These are phyloP conservation scores for Silene uniflora DNA, from an alignment of 148 eudicot species.

Conservation along the genomic window DNA sequence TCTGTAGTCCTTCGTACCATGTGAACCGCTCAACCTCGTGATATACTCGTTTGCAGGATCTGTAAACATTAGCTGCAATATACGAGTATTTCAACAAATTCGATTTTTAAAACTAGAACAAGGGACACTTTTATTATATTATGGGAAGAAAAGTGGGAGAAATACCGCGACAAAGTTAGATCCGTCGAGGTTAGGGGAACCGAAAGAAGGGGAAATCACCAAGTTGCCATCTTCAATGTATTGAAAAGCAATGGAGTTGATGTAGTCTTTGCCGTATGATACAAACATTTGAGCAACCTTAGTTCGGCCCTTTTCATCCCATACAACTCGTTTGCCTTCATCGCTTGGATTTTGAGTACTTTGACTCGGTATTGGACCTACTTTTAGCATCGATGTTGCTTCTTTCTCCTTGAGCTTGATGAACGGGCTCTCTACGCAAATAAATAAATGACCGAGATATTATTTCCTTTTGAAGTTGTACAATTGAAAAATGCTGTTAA, in stretches of 20 bases:
- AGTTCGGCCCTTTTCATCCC: constrained; percentile 18
- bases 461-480: too few relatives aligned
- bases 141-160: too few relatives aligned
- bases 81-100: not conserved
- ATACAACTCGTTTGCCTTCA: not conserved
- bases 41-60: constrained; percentile 16
- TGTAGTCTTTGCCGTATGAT: not conserved
- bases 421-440: not conserved
- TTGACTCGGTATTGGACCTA: constrained; percentile 12
- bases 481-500: too few relatives aligned
- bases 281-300: constrained; percentile 13
- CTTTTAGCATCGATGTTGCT: constrained; percentile 4
- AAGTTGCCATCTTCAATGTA: constrained; percentile 16
- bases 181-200: constrained; percentile 4
- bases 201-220: constrained; percentile 14
- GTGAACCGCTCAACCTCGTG: not conserved
- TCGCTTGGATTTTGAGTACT: not conserved
- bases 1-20: not conserved
- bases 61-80: constrained; percentile 6
- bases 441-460: not conserved
- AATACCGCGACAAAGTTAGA: constrained; percentile 7
- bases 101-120: too few relatives aligned
- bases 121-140: too few relatives aligned
- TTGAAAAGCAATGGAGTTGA: constrained; percentile 20
- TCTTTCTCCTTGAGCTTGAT: not conserved